Base-by-base conservation (phyloP, 2,329 filamentous ascomycete species). In the Penicillium sclerotigenum region DNA sequence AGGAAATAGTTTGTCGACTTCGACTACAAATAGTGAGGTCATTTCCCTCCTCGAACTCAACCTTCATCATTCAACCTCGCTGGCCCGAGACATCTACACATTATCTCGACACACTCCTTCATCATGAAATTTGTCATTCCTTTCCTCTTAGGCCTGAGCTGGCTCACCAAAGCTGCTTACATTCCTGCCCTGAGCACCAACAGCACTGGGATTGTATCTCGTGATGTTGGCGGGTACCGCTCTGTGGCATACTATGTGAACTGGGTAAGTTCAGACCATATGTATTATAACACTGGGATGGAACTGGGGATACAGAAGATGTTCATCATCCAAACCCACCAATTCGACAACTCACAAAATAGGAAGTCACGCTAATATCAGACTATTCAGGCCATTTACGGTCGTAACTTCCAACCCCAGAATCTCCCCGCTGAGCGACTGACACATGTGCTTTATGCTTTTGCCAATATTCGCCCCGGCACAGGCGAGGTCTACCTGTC, bases 391-490 rank as follows among this genome's bases (percentile, higher is more conserved):
- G 90, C 89, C 61, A 93, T 96, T 64, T 97, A 97, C 73, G 90
- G 80, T 37, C 86, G 92, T 53, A 88, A 93, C 66, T 88, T 94
- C 71, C 83, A 86, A n/a, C 91, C 92, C 0, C 88, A 95, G 69
- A 86, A 96, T 69, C 82, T 97, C 6, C 89, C 90, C 0, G 85
- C 82, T 4, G 83, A 91, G 52, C 88, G 90, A 54, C 83, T 97
- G 40, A 97, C 92, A 0, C 93, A 97, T 69, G 76, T 97, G 5
- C 84, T 97, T 16, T 97, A 97, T 67, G 82, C 92, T 16, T 97
- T 97, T 75, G 93, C 90, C 68, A 95, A 97, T 71, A 84, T 96
- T 56, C 83, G 84, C 4, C 81, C 86, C 3, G 89, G 93, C 0
- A 50, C 36, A 3, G 93, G 93, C 47, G 90, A 95, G 74, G 91